Percentiles rank a stretch among this genome's conserved stretches.
phyloP scores from a whole-genome alignment of 805 yeast species.

The Ascoidea rubescens region DNA sequence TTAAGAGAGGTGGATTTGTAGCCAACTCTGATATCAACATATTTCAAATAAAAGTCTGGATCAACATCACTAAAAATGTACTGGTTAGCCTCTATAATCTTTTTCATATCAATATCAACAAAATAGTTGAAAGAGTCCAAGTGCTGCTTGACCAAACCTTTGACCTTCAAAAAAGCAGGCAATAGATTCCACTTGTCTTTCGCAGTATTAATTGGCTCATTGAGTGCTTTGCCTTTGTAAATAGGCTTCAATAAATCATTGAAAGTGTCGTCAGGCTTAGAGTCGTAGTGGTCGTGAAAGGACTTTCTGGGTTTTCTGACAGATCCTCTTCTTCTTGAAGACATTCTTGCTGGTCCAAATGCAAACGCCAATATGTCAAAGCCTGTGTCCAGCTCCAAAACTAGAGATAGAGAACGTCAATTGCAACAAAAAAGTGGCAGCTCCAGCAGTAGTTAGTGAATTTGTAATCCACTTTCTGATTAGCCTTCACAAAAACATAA shows the following conservation, averaged over 20 bases:
- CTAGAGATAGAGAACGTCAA: too few relatives aligned
- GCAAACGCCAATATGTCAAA: too few relatives aligned
- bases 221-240: conserved; percentile 73
- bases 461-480: background rate
- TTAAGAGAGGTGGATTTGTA: conserved; percentile 40
- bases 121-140: conserved; percentile 96
- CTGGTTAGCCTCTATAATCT: conserved; percentile 86
- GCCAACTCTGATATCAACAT: conserved; percentile 88
- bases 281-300: conserved; percentile 10
- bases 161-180: conserved; percentile 91
- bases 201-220: conserved; percentile 83
- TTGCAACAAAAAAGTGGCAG: background rate
- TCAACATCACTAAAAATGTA: conserved; percentile 85
- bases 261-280: conserved; percentile 43
- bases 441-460: background rate
- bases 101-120: conserved; percentile 84
- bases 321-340: background rate
- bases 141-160: conserved; percentile 95
- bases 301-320: conserved; percentile 4
- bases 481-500: too few relatives aligned
- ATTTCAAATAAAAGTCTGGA: conserved; percentile 90
- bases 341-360: background rate
- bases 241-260: conserved; percentile 65
- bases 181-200: conserved; percentile 94
- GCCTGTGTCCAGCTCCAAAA: too few relatives aligned